Evolutionary conservation across 108 stramenopile genomes (phyloP).

Genomic region (Skeletonema grethae): DNA sequence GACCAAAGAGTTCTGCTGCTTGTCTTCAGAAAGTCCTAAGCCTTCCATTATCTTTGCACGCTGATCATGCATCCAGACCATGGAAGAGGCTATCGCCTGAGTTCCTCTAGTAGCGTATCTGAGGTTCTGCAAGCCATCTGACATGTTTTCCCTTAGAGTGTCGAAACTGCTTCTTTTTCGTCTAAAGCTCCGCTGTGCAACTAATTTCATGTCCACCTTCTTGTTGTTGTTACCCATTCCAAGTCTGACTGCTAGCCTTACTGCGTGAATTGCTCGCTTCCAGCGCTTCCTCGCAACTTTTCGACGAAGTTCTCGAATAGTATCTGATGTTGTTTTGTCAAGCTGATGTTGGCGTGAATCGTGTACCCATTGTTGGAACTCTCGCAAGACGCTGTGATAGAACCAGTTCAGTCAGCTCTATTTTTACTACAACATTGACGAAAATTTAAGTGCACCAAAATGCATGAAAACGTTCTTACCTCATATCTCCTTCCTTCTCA

Average conservation of each 20-base stretch:
- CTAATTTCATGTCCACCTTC: not conserved
- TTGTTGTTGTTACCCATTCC: not conserved
- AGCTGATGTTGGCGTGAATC: conserved; percentile 7
- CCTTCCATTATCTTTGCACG: conserved; percentile 11
- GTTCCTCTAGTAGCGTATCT: not conserved
- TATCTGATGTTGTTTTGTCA: conserved; percentile 5
- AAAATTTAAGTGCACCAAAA: not conserved
- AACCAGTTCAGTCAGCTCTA: not conserved
- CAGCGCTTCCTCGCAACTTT: conserved; percentile 13
- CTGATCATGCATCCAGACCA: conserved; percentile 10
- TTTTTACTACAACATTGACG: not conserved
- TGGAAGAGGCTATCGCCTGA: conserved; percentile 6
- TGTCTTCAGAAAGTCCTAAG: conserved; percentile 5
- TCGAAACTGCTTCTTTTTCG: conserved; percentile 1
- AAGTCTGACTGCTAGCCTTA: conserved; percentile 9
- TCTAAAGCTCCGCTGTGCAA: not conserved
- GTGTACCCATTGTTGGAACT: conserved; percentile 19
- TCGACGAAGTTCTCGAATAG: conserved; percentile 9
- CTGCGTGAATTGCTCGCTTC: conserved; percentile 20
- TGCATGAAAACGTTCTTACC: not conserved
- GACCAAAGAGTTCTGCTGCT: not conserved
- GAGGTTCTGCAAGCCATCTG: not conserved
- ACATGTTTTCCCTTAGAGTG: not conserved
- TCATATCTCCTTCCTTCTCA: conserved; percentile 10
- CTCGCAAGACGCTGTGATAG: conserved; percentile 9